Conservation (phyloP, 306 rosid genomes). For the Prunus mongolica region DNA sequence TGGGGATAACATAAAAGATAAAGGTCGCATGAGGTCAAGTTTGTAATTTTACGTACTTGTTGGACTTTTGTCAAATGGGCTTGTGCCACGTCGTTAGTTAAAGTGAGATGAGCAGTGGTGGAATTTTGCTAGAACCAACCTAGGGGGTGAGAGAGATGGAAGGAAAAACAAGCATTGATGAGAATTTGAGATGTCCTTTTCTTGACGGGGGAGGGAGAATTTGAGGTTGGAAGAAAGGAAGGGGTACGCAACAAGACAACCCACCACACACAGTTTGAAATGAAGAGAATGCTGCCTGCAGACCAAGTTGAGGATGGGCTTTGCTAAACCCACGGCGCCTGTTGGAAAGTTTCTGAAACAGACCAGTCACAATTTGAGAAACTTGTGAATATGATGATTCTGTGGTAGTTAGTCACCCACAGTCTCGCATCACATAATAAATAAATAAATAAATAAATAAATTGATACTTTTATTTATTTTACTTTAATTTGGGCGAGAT, state of each 20-base stretch:
- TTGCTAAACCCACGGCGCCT: neutral
- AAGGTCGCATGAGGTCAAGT: neutral
- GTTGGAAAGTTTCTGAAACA: neutral
- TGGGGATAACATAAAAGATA: neutral
- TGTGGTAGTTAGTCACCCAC: neutral
- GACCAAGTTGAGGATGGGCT: neutral
- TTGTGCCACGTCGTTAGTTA: neutral
- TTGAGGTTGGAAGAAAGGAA: neutral
- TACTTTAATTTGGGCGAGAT: neutral
- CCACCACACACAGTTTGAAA: no score
- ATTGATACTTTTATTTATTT: neutral
- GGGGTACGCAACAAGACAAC: neutral
- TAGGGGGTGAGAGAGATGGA: no score
- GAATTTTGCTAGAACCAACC: neutral
- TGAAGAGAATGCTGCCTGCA: neutral
- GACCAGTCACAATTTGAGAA: neutral
- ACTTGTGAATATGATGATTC: neutral
- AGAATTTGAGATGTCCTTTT: constrained; percentile 11
- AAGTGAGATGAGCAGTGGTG: neutral
- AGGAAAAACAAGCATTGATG: neutral
- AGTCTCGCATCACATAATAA: neutral
- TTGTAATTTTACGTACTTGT: neutral
- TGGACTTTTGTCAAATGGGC: neutral
- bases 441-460: neutral
- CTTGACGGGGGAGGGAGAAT: neutral